Evolutionary conservation across 1,139 yeast genomes (phyloP).

Genomic region (Debaryomyces psychrophilus): DNA sequence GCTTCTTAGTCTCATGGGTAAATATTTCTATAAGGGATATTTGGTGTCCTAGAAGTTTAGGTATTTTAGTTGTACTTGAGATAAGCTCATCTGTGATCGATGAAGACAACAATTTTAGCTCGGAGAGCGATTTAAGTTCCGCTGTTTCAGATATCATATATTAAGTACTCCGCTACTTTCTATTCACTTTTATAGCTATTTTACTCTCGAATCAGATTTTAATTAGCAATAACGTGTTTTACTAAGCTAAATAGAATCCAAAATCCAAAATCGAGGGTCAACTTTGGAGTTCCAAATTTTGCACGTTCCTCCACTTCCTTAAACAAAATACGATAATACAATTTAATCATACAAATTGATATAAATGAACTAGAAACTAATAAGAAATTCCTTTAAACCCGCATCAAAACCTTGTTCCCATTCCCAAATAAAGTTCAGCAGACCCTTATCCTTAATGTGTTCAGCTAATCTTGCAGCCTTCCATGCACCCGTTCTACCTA

Average conservation of each 20-base stretch:
- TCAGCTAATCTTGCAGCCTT: slow-evolving; percentile 51
- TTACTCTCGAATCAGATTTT: background rate
- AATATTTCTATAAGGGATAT: slow-evolving; percentile 40
- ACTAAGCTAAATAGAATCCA: background rate
- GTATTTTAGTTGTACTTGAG: slow-evolving; percentile 11
- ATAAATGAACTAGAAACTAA: slow-evolving; percentile 4
- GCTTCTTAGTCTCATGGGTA: slow-evolving; percentile 33
- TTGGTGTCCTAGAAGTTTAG: slow-evolving; percentile 30
- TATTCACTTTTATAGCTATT: background rate
- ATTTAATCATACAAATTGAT: background rate
- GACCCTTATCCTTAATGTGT: slow-evolving; percentile 60
- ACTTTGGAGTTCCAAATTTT: background rate
- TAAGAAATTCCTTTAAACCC: slow-evolving; percentile 48
- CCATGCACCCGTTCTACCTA: slow-evolving; percentile 80
- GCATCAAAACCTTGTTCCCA: slow-evolving; percentile 83
- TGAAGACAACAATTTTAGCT: slow-evolving; percentile 11
- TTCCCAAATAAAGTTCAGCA: slow-evolving; percentile 71
- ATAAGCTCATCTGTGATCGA: slow-evolving; percentile 11
- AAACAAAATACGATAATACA: background rate
- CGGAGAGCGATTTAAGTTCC: slow-evolving; percentile 6
- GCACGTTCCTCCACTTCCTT: background rate
- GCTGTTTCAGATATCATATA: slow-evolving; percentile 8
- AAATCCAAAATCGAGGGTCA: background rate
- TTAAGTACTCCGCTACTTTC: background rate
- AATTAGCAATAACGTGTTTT: background rate